Conservation (phyloP, 768 basidiomycete genomes). For the Mycena vitilis region DNA sequence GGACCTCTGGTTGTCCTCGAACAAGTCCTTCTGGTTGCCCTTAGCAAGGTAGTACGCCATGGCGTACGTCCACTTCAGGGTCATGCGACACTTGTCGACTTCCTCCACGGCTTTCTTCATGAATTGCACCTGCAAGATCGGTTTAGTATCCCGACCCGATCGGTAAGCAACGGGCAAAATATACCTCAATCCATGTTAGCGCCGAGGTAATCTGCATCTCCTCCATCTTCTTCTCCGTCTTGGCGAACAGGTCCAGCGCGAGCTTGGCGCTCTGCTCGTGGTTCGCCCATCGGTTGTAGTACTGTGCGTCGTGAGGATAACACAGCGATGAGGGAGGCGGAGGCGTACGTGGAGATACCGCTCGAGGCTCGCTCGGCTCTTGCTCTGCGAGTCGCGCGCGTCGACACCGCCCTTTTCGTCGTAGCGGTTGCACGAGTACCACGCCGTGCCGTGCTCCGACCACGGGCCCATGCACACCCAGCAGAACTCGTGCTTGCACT, state of each 20-base stretch:
- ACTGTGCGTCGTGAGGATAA: slow-evolving; percentile 58
- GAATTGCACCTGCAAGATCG: slow-evolving; percentile 71
- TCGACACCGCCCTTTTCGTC: slow-evolving; percentile 92
- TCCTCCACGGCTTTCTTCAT: slow-evolving; percentile 98
- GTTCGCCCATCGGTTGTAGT: slow-evolving; percentile 99
- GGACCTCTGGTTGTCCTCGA: slow-evolving; percentile 96
- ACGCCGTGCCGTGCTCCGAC: slow-evolving; percentile 96
- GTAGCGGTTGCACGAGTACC: slow-evolving; percentile 98
- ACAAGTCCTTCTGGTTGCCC: slow-evolving; percentile 93
- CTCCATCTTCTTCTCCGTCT: slow-evolving; percentile 99
- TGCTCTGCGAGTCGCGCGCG: slow-evolving; percentile 92
- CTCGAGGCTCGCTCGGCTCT: slow-evolving; percentile 90
- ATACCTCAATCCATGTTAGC: slow-evolving; percentile 96
- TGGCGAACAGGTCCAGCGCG: slow-evolving; percentile 89
- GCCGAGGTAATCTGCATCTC: slow-evolving; percentile 95
- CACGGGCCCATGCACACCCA: slow-evolving; percentile 99
- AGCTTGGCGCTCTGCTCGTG: slow-evolving; percentile 99
- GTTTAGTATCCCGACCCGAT: slow-evolving; percentile 8
- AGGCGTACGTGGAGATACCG: slow-evolving; percentile 91
- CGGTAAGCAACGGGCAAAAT: not conserved
- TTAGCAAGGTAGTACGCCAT: slow-evolving; percentile 97
- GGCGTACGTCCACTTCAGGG: slow-evolving; percentile 99
- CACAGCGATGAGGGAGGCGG: not conserved
- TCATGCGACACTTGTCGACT: slow-evolving; percentile 89
- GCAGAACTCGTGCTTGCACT: slow-evolving; percentile 98